Percentiles rank a stretch among this genome's conserved stretches.
These are phyloP conservation scores for Coemansia sp. DNA, from an alignment of 192 early-diverging fungal genomes.

Conservation along the genomic window DNA sequence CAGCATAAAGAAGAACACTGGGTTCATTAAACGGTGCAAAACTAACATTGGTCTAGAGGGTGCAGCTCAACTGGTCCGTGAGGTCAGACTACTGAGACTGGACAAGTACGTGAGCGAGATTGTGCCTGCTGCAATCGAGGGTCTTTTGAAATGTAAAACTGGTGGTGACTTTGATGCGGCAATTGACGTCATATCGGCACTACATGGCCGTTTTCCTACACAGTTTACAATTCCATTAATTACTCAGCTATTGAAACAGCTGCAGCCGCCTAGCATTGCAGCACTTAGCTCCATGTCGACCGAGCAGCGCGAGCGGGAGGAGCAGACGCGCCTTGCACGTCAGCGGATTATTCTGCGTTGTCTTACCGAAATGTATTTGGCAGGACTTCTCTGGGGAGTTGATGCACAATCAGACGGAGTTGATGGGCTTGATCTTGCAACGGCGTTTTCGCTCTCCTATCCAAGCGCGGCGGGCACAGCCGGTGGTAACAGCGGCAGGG, in stretches of 20 bases:
- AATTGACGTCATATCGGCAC: constrained; percentile 74
- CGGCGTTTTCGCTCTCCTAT: constrained; percentile 34
- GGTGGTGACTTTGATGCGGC: constrained; percentile 75
- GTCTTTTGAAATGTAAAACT: constrained; percentile 64
- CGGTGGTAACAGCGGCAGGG: constrained; percentile 3
- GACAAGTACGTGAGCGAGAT: constrained; percentile 97
- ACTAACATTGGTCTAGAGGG: constrained; percentile 66
- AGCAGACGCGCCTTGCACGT: constrained; percentile 63
- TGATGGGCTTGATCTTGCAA: constrained; percentile 30
- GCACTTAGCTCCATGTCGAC: constrained; percentile 60
- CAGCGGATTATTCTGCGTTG: constrained; percentile 71
- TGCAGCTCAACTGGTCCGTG: constrained; percentile 68
- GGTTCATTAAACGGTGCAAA: constrained; percentile 92
- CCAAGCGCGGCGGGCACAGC: neutral
- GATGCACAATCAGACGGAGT: constrained; percentile 32
- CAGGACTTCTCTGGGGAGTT: constrained; percentile 64
- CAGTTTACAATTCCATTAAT: constrained; percentile 73
- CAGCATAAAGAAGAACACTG: constrained; percentile 96
- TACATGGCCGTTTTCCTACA: constrained; percentile 88
- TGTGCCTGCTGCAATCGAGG: constrained; percentile 78
- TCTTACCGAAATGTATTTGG: constrained; percentile 78
- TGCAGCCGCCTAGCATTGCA: constrained; percentile 63
- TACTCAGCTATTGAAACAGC: constrained; percentile 61
- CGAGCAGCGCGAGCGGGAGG: constrained; percentile 88
- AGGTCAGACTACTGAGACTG: constrained; percentile 81